Evolutionary conservation across 805 yeast species (phyloP).

Genomic region (Pichia gijzeniarum): DNA sequence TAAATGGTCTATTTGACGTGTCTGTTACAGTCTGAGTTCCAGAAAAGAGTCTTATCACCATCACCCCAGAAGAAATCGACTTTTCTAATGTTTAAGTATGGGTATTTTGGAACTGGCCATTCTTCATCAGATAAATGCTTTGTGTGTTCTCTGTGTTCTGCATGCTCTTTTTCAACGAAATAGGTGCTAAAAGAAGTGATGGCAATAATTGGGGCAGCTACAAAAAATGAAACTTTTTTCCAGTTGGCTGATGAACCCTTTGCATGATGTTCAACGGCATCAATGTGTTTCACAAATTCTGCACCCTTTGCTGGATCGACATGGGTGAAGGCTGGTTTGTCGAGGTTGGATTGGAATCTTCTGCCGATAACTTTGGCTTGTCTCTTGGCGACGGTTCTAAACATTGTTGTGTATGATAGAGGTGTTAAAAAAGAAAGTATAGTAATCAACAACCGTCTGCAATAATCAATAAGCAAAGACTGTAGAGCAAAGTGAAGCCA

Average conservation of each 20-base stretch:
- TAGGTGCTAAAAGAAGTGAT: slow-evolving; percentile 75
- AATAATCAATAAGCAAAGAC: too few relatives aligned
- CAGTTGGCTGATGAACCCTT: slow-evolving; percentile 67
- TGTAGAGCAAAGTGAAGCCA: too few relatives aligned
- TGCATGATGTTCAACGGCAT: slow-evolving; percentile 76
- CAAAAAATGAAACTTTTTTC: slow-evolving; percentile 75
- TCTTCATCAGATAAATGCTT: slow-evolving; percentile 75
- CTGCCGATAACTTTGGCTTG: slow-evolving; percentile 25
- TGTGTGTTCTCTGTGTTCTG: slow-evolving; percentile 79
- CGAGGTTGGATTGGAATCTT: slow-evolving; percentile 28
- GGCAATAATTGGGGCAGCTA: slow-evolving; percentile 78
- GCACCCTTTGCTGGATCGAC: slow-evolving; percentile 61
- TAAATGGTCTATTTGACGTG: slow-evolving; percentile 40
- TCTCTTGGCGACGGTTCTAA: slow-evolving; percentile 36
- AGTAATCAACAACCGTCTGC: too few relatives aligned
- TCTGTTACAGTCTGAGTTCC: slow-evolving; percentile 92
- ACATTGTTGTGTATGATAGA: slow-evolving; percentile 28
- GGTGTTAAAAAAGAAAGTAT: too few relatives aligned
- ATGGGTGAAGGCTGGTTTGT: slow-evolving; percentile 37
- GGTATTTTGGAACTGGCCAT: slow-evolving; percentile 80
- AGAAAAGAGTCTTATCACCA: slow-evolving; percentile 95
- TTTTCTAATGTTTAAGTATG: slow-evolving; percentile 83
- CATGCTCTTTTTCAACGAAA: slow-evolving; percentile 80
- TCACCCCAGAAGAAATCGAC: slow-evolving; percentile 97
- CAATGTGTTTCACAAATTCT: slow-evolving; percentile 54